phyloP scores from a whole-genome alignment of 2,329 filamentous ascomycete genomes.

The Graphiopsis chlorocephala region DNA sequence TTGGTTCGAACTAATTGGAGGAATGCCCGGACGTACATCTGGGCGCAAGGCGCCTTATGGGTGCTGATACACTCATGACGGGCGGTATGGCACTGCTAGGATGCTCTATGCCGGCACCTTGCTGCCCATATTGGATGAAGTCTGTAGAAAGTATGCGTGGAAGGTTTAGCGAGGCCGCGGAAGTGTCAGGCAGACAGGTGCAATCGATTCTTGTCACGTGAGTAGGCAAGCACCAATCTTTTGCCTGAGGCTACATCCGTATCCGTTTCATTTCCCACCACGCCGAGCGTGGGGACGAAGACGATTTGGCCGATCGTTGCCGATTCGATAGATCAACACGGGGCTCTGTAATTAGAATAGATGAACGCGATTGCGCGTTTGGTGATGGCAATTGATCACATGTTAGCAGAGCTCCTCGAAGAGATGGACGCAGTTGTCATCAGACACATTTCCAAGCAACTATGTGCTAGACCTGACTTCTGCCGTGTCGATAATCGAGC shows the following conservation, averaged over 20 bases:
- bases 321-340: not conserved
- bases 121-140: slow-evolving; percentile 5
- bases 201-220: not conserved
- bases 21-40: slow-evolving; percentile 51
- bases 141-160: slow-evolving; percentile 4
- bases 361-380: not conserved
- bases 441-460: too few species aligned
- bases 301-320: slow-evolving; percentile 3
- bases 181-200: not conserved
- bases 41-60: slow-evolving; percentile 59
- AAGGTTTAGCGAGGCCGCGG: slow-evolving; percentile 5
- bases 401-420: not conserved
- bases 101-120: not conserved
- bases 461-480: not conserved
- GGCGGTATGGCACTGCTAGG: not conserved
- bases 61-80: slow-evolving; percentile 64
- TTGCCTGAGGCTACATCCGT: not conserved
- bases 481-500: not conserved
- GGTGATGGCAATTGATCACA: not conserved
- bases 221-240: not conserved
- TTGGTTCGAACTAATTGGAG: not conserved
- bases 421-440: not conserved
- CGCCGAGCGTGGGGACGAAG: not conserved
- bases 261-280: not conserved
- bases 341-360: not conserved